Base-by-base conservation (phyloP, 1,139 yeast genomes). In the Meyerozyma carpophila region DNA sequence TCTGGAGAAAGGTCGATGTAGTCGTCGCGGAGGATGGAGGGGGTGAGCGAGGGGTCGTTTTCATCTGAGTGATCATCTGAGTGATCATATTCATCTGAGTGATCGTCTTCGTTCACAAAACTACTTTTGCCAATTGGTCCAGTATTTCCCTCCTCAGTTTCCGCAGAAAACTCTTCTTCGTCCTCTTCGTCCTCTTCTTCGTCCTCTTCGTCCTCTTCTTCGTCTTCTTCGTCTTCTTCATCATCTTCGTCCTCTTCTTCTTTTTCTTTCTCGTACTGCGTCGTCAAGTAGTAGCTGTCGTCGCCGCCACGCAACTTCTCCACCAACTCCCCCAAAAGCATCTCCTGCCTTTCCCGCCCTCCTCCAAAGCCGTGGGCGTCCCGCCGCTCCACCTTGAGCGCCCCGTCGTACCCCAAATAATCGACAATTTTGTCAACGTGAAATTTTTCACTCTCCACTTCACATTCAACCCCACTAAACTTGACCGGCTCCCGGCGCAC, bases 331-430 rank as follows among this genome's bases (percentile, higher is more conserved):
- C 51, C 53, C 46, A 83, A 66, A 1, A 63, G 55, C 77, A 82
- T 71, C 45, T 66, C 67, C 11, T 70, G 60, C 49, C 89, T 63
- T 44, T 68, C 62, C 27, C 70, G 66, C 1, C 88, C 88, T 27
- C 81, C 73, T 0, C 91, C 91, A 62, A 78, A 84, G 3, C 91
- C 91, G 42, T 79, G 78, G 37, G 68, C 61, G 21, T 60, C 58
- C 52, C 79, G 77, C 50, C 69, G 68, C 55, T 84, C 91, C 9
- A 83, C 80, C 52, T 79, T 77, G 24, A 84, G 55, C 7, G 55
- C 50, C 3, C 58, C 59, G 3, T 61, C 58, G 47, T 66, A 65
- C 9, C 56, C 58, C 32, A 73, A 64, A 3, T 61, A 58, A 6
- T 51, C 56, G 6, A 55, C 58, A 13, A 83, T 57, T 5, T 65